Conservation (phyloP, 2,329 filamentous ascomycete genomes). For the Colletotrichum lentis region DNA sequence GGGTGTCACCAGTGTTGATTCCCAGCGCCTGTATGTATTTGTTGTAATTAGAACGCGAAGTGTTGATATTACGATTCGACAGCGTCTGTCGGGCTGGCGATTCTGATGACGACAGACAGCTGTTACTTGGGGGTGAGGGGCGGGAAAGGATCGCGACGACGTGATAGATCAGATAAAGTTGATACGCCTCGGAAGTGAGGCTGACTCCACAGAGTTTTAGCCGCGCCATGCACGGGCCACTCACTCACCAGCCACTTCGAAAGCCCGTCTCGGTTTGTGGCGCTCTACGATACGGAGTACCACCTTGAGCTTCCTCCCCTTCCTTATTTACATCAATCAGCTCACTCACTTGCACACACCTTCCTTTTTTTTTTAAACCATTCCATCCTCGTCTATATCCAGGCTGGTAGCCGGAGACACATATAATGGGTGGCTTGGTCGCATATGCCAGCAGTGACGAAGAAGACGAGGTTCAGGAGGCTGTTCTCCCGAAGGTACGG, state of each 20-base stretch:
- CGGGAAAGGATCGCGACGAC: slow-evolving; percentile 33
- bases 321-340: background rate
- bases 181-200: slow-evolving; percentile 22
- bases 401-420: too few species aligned
- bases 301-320: background rate
- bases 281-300: background rate
- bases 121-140: slow-evolving; percentile 26
- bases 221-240: background rate
- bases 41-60: background rate
- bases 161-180: slow-evolving; percentile 26
- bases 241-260: background rate
- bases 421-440: slow-evolving; percentile 56
- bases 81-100: slow-evolving; percentile 2
- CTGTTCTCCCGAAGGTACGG: slow-evolving; percentile 13
- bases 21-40: slow-evolving; percentile 2
- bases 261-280: background rate
- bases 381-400: slow-evolving; percentile 22
- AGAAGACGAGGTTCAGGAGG: slow-evolving; percentile 49
- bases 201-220: slow-evolving; percentile 16
- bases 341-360: background rate
- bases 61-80: background rate
- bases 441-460: slow-evolving; percentile 63
- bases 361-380: slow-evolving; percentile 35
- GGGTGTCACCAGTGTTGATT: slow-evolving; percentile 23
- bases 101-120: slow-evolving; percentile 15